Conservation (phyloP, 1,284 basidiomycete genomes). For the Stygiomarasmius scandens region DNA sequence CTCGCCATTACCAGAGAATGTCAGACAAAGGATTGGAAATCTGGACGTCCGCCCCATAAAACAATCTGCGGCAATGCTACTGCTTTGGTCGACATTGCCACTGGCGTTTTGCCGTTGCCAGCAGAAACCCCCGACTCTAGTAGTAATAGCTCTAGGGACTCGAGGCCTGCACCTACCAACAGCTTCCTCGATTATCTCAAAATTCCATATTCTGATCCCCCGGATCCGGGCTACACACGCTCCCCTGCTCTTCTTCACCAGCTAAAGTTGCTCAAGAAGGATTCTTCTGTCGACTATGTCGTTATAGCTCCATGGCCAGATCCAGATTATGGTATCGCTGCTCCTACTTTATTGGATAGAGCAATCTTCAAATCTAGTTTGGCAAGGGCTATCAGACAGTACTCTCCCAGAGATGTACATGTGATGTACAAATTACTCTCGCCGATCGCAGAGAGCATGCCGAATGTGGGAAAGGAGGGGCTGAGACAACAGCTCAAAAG, state of each 20-base stretch:
- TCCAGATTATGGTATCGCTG: conserved; percentile 16
- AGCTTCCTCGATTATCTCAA: too few relatives aligned
- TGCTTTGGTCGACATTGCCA: not conserved
- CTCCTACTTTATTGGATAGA: too few relatives aligned
- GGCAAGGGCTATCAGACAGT: too few relatives aligned
- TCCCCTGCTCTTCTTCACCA: conserved; percentile 22
- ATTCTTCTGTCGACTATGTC: conserved; percentile 19
- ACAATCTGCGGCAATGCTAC: conserved; percentile 4
- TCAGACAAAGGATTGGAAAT: conserved; percentile 6
- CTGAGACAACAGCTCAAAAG: too few relatives aligned
- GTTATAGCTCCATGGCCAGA: conserved; percentile 16
- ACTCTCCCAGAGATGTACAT: too few relatives aligned
- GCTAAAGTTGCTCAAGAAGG: conserved; percentile 19
- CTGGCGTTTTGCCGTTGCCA: too few relatives aligned
- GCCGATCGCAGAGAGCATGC: too few relatives aligned
- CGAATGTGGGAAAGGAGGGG: too few relatives aligned
- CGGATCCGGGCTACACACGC: conserved; percentile 13
- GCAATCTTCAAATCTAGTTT: too few relatives aligned
- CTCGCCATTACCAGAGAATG: not conserved
- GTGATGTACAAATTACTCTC: too few relatives aligned
- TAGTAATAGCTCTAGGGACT: not conserved
- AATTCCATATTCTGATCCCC: too few relatives aligned
- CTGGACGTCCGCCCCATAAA: conserved; percentile 6
- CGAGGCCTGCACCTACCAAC: too few relatives aligned
- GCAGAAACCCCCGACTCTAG: not conserved